Evolutionary conservation across 2,329 filamentous ascomycete genomes (phyloP), one percentile per base, ranked within the genome.

Genomic region (Fusarium gaditjirri): DNA sequence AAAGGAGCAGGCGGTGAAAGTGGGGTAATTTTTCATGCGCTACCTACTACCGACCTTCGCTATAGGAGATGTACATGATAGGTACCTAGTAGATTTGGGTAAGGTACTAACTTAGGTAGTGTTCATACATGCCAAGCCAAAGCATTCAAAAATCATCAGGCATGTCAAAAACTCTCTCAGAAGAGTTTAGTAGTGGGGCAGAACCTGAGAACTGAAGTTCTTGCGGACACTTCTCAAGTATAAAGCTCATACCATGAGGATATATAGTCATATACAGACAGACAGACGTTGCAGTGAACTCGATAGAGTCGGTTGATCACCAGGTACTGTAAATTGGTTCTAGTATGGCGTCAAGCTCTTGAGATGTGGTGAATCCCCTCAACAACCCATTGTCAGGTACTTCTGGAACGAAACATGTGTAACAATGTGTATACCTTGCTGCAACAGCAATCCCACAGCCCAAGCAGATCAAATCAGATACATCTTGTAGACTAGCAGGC

Each of bases 1-100:
- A 27, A 74, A 73, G 23, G 10, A 65, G 77, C 47, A 78, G 76
- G 78, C 74, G 75, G 76, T 77, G 71, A 74, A 57, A 31, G 56
- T 31, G 61, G 68, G 65, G 69, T 70, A 67, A 67, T 49, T 39
- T 21, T 31, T 31, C 27, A 31, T n/a, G 44, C 29, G 43, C 43
- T 29, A 35, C 33, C 29, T 31, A 25, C 25, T 25, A 25, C 25
- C 25, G 25, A 35, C 21, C 27, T 47, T 16, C 27, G 29, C 13
- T 29, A 19, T 19, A 38, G 36, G 27, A 31, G 21, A n/a, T n/a
- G 14, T n/a, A 27, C 14, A 31, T 46, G 43, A 31, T 47, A 31
- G 27, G 14, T n/a, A 27, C 14, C n/a, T 46, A 25, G n/a, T 47
- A 31, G 27, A 31, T 47, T 29, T 27, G n/a, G 27, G 44, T n/a